Conservation (phyloP, 352 stramenopile species). For the Pythium scleroteichum region DNA sequence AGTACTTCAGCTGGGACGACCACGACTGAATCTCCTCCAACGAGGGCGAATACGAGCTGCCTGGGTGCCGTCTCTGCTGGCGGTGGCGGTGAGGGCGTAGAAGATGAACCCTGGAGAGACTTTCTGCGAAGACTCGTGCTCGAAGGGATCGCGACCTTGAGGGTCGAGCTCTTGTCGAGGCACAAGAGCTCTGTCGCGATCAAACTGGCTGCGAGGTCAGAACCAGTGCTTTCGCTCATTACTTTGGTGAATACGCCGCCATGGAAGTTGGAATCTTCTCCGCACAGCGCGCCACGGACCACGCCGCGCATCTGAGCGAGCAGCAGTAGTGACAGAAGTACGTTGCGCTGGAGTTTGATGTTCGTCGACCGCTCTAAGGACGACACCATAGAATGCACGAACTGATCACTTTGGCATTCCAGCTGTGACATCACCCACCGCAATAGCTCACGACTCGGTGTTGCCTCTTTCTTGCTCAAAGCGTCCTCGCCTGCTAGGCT, state of each 20-base stretch:
- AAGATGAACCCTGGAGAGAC: not conserved
- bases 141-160: slow-evolving; percentile 29
- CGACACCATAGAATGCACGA: slow-evolving; percentile 29
- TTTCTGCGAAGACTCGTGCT: slow-evolving; percentile 4
- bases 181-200: slow-evolving; percentile 29
- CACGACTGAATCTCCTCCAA: not conserved
- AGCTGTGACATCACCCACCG: slow-evolving; percentile 36
- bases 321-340: slow-evolving; percentile 43
- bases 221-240: slow-evolving; percentile 22
- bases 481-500: slow-evolving; percentile 2
- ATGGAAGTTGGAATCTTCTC: slow-evolving; percentile 24
- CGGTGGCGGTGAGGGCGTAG: no score
- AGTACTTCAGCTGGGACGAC: not conserved
- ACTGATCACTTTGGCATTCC: slow-evolving; percentile 20
- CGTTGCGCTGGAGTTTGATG: slow-evolving; percentile 41
- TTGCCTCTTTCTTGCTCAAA: not conserved
- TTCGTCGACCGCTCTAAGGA: slow-evolving; percentile 41
- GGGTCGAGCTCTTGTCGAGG: slow-evolving; percentile 38
- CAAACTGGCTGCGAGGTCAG: slow-evolving; percentile 26
- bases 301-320: slow-evolving; percentile 30
- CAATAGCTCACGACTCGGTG: slow-evolving; percentile 3
- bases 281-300: slow-evolving; percentile 24
- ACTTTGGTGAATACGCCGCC: slow-evolving; percentile 27
- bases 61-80: no score
- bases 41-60: no score